Base-by-base conservation (phyloP, 371 early-diverging fungal genomes). In the Blakeslea trispora region DNA sequence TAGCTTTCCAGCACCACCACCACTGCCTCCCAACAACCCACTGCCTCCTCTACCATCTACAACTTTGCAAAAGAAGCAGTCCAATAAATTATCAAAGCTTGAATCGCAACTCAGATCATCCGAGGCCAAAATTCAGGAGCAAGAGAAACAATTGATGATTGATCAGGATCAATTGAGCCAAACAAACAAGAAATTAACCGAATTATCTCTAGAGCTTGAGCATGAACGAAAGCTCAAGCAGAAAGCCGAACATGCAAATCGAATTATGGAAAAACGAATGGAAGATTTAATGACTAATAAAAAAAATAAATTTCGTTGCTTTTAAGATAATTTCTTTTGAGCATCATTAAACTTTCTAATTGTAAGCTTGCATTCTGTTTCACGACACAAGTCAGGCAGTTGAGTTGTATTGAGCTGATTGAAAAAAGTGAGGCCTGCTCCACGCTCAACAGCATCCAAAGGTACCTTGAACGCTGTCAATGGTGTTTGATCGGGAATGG, bases 361-460 rank as follows among this genome's bases (percentile, higher is more conserved):
- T 5, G 74, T 72, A n/a, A 81, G 54, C 45, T 75, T 65, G 52
- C 81, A 81, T 42, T 79, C 65, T 1, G 75, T 74, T 37, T 79
- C 72, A 48, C 59, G 64, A 63, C 81, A 81, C 42, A 81, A 56
- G 40, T 81, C 79, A 41, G 59, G 58, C 19, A 77, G 61, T 8
- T 66, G 69, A n/a, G 57, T 59, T 53, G 81, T 80, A 32, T 52
- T 61, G 21, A 88, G 55, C 49, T 69, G 71, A 48, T 90, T 87
- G 71, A 92, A 92, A 78, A 93, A 89, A 41, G 74, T 77, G 44
- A 91, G 72, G 19, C 94, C 94, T 17, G 93, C 79, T 24, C 87
- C 84, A 66, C 82, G 78, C 65, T 93, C 93, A 14, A 93, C 74
- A 13, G 82, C 82, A 63, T 92, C 91, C 41, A 93, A 48, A 6